Evolutionary conservation across 2,329 filamentous ascomycete genomes (phyloP).

Genomic region (Xylariaceae sp.): DNA sequence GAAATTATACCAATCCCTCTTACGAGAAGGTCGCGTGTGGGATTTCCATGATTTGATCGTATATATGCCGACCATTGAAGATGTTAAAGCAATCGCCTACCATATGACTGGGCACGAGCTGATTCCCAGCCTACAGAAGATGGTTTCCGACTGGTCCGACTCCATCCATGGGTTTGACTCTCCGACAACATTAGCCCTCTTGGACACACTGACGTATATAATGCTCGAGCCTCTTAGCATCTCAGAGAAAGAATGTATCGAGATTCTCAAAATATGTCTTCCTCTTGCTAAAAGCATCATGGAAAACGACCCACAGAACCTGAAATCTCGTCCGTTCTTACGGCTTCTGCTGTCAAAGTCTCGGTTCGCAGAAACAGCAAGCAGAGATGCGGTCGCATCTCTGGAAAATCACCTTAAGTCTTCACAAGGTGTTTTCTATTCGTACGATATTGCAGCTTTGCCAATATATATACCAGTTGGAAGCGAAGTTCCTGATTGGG

Average conservation of each 20-base stretch:
- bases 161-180: constrained; percentile 13
- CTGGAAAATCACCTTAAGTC: constrained; percentile 10
- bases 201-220: constrained; percentile 18
- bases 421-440: constrained; percentile 7
- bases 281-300: constrained; percentile 17
- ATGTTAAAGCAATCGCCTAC: constrained; percentile 6
- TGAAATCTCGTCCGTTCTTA: constrained; percentile 19
- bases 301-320: constrained; percentile 15
- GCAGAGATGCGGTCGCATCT: constrained; percentile 5
- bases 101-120: constrained; percentile 7
- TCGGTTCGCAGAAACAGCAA: constrained; percentile 10
- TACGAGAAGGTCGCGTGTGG: constrained; percentile 24
- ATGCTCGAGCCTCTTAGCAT: constrained; percentile 6
- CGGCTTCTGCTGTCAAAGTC: constrained; percentile 19
- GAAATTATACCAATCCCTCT: constrained; percentile 15
- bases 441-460: constrained; percentile 6
- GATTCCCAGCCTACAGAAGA: constrained; percentile 5
- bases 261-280: constrained; percentile 9
- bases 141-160: constrained; percentile 18
- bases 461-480: constrained; percentile 17
- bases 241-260: constrained; percentile 4
- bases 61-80: constrained; percentile 4
- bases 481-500: constrained; percentile 20
- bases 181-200: constrained; percentile 18
- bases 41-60: constrained; percentile 21